Evolutionary conservation across 2,329 filamentous ascomycete species (phyloP), one percentile per base, ranked within the genome.

Genomic region (Exophiala oligosperma): DNA sequence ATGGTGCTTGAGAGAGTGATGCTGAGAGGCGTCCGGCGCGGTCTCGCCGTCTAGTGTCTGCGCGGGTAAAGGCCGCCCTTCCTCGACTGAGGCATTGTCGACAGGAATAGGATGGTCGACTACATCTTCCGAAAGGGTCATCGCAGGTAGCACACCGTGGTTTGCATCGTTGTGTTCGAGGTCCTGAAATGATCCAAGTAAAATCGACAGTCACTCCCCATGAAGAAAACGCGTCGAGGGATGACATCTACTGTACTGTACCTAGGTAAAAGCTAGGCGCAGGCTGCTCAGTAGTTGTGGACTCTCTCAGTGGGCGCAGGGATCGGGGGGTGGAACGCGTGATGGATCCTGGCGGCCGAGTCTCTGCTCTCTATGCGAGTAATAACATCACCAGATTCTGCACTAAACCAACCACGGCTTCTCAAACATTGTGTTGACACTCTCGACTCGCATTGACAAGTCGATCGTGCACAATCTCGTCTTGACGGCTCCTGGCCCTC

Each of bases 1-100:
- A 56, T 89, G 88, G 73, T 97, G 96, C 70, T 96, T 97, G 56
- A 97, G 81, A 3, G 89, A 92, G 55, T 82, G 79, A 67, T 86
- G 81, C 43, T 67, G 64, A 7, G 65, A 66, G 14, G 64, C 29
- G 26, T 54, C 29, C 6, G 59, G 64, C 37, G 48, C 49, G 24
- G 29, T 35, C 40, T 54, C 49, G 21, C 49, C 29, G 38, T 29
- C 41, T 11, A 38, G 6, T 17, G 28, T 49, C 14, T 35, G 2
- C 21, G 40, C 8, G 9, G 40, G 40, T 43, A 14, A 9, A 21
- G 40, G n/a, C 21, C 21, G 4, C 21, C 40, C 37, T 23, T 21
- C 49, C 37, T 14, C 49, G 28, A 37, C 32, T 14, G 14, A 21
- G 26, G 23, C 35, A 24, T 49, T 26, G 28, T 52, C 51, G 53